phyloP scores from a whole-genome alignment of 805 yeast species.

The Candida lessepsii region DNA sequence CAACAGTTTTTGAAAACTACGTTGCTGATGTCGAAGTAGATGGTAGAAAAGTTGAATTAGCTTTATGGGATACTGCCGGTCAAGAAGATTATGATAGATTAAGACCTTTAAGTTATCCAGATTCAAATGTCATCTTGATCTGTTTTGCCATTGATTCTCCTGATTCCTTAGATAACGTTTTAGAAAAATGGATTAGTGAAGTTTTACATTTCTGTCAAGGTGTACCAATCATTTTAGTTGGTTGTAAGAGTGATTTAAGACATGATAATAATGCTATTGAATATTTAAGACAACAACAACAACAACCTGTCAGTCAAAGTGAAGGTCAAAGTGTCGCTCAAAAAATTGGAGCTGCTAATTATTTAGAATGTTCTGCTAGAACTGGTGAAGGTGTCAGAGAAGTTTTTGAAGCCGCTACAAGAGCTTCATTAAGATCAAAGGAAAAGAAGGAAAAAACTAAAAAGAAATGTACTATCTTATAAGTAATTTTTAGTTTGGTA shows the following conservation, averaged over 20 bases:
- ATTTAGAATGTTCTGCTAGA: conserved; percentile 91
- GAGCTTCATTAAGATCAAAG: conserved; percentile 79
- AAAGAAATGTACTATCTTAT: conserved; percentile 66
- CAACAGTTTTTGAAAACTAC: conserved; percentile 95
- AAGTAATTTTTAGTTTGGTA: conserved; percentile 18
- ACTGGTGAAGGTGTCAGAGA: conserved; percentile 90
- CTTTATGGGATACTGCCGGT: conserved; percentile 98
- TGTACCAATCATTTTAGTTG: conserved; percentile 88
- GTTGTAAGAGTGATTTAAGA: conserved; percentile 88
- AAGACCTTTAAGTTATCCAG: conserved; percentile 89
- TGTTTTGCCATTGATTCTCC: conserved; percentile 91
- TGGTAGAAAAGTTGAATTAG: conserved; percentile 73
- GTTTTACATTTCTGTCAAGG: conserved; percentile 93
- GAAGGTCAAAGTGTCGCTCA: conserved; percentile 88
- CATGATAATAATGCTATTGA: conserved; percentile 77
- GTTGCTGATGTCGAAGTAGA: conserved; percentile 86
- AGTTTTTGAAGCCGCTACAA: conserved; percentile 88
- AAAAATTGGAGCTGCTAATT: conserved; percentile 82
- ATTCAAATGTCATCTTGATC: conserved; percentile 85
- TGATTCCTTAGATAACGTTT: conserved; percentile 89
- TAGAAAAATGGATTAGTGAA: conserved; percentile 94
- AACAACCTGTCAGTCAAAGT: conserved; percentile 74
- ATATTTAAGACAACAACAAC: conserved; percentile 68
- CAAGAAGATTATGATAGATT: conserved; percentile 96
- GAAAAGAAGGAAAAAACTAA: conserved; percentile 59